Evolutionary conservation across 2,329 filamentous ascomycete species (phyloP), one percentile per base, ranked within the genome.

Genomic region (Karstenula rhodostoma): DNA sequence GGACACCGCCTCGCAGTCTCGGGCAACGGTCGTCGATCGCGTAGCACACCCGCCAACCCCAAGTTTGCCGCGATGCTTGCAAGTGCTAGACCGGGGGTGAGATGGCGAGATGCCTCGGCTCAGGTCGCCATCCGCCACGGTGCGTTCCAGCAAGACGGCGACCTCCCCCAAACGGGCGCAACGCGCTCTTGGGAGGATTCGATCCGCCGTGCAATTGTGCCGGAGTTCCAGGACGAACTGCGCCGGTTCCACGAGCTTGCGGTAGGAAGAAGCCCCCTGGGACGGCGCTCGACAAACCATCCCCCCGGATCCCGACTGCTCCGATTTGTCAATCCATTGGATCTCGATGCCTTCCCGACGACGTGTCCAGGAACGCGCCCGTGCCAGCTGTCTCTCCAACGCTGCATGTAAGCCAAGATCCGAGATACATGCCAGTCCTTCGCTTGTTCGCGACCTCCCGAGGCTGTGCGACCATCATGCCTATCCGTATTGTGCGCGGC

Each of bases 321-420:
- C 58, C 52, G 37, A 60, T 59, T 63, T 58, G 63, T 57, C 48
- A 55, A 57, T 52, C 57, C 47, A 59, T 61, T 67, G 62, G 62
- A 54, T 43, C 47, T 63, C 60, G 53, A 42, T 33, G 19, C 12
- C 37, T 29, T 23, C 25, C 49, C 48, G 23, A 25, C 27, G 15
- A 49, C 27, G n/a, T 37, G 35, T 17, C 52, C 62, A 64, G 62
- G 62, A 63, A 67, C 62, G 59, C 60, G 58, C 62, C 61, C 64
- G 61, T 57, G 22, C 49, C 33, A 40, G 49, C 49, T 52, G 49
- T n/a, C 19, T 59, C 57, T 58, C 63, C 47, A 40, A 43, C 51
- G 44, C 35, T 58, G 60, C 63, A 50, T 59, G 63, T 59, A 54
- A 54, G 62, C 44, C 33, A 9, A 7, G 46, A 13, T 23, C 52